phyloP scores from a whole-genome alignment of 2,329 filamentous ascomycete species.

The Xylaria sp. region DNA sequence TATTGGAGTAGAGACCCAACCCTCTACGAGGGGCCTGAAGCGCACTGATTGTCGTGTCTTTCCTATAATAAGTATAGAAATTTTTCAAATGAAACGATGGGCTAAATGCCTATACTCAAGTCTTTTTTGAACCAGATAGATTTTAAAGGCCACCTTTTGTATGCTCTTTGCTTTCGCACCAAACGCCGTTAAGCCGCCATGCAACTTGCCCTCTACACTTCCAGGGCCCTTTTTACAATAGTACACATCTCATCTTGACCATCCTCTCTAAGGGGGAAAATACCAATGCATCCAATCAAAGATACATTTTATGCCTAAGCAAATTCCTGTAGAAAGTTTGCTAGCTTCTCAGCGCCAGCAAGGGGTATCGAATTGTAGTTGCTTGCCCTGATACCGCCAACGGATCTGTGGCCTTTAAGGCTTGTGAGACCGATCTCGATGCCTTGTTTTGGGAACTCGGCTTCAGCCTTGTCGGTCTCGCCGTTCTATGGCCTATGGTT shows the following conservation, averaged over 20 bases:
- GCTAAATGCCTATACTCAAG: neutral
- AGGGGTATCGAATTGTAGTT: conserved; percentile 89
- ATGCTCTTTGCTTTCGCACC: neutral
- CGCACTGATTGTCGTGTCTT: neutral
- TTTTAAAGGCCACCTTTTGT: conserved; percentile 4
- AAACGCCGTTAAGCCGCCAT: conserved; percentile 30
- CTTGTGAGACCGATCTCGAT: neutral
- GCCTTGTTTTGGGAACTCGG: neutral
- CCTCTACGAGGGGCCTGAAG: neutral
- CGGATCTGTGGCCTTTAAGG: conserved; percentile 51
- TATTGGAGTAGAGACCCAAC: neutral
- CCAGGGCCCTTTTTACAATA: neutral
- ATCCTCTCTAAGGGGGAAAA: neutral
- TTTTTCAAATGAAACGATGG: neutral
- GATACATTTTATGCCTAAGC: conserved; percentile 51
- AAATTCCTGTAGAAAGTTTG: conserved; percentile 67
- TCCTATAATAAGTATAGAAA: neutral
- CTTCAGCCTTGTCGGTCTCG: neutral
- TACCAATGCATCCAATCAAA: too few relatives aligned
- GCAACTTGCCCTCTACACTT: neutral
- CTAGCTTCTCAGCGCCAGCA: conserved; percentile 73
- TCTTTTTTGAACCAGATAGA: conserved; percentile 12
- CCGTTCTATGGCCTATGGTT: neutral
- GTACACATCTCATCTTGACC: neutral
- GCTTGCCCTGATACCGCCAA: conserved; percentile 65